Conservation (phyloP, 805 yeast species). For the Yamadazyma laniorum region DNA sequence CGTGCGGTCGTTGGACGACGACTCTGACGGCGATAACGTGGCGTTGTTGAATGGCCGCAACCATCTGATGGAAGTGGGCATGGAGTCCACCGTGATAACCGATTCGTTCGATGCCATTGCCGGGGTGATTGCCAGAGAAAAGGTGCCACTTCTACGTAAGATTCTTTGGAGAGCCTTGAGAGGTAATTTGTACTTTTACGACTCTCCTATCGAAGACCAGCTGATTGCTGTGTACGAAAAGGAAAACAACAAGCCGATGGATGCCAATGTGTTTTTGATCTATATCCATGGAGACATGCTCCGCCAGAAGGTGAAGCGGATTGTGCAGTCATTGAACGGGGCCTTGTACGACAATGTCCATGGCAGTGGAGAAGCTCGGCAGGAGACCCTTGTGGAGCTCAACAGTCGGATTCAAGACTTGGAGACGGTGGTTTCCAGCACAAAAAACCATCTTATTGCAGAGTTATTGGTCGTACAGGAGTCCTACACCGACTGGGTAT, state of each 20-base stretch:
- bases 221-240: conserved; percentile 5
- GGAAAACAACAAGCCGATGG: conserved; percentile 17
- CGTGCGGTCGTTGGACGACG: conserved; percentile 11
- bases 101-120: conserved; percentile 32
- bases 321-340: conserved; percentile 41
- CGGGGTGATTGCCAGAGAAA: conserved; percentile 35
- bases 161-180: conserved; percentile 44
- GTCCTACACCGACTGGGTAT: conserved; percentile 29
- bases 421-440: conserved; percentile 29
- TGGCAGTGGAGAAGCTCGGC: conserved; percentile 27
- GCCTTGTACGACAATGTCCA: conserved; percentile 33
- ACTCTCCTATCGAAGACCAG: conserved; percentile 27
- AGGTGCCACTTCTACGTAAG: conserved; percentile 36
- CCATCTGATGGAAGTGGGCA: conserved; percentile 22
- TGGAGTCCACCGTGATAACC: conserved; percentile 18
- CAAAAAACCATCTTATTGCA: conserved; percentile 35
- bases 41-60: conserved; percentile 16
- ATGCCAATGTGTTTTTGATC: conserved; percentile 37
- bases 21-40: conserved; percentile 29
- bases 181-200: conserved; percentile 43
- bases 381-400: conserved; percentile 27
- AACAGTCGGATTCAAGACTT: conserved; percentile 34
- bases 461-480: conserved; percentile 40
- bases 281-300: conserved; percentile 42
- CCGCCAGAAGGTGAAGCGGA: conserved; percentile 31